Evolutionary conservation across 345 rosid species (phyloP).

Genomic region (Bretschneidera sinensis): DNA sequence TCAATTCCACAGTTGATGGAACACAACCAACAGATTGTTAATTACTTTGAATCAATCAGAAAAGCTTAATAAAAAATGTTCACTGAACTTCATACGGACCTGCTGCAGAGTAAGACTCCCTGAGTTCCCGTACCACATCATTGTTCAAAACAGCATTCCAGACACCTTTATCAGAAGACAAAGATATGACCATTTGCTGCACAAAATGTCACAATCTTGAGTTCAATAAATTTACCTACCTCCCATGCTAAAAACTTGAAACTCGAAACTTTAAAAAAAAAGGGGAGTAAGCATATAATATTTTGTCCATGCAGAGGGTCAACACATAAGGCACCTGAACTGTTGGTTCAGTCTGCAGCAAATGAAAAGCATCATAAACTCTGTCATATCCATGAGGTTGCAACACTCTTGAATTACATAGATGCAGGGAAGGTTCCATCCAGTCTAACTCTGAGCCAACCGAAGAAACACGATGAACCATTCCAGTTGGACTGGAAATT

Average conservation of each 20-base stretch:
- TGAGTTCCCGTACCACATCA: slow-evolving; percentile 67
- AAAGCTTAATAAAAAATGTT: no score
- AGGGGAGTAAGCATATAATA: background rate
- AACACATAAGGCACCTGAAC: slow-evolving; percentile 55
- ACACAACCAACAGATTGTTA: no score
- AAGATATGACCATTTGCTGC: slow-evolving; percentile 80
- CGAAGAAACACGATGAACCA: slow-evolving; percentile 37
- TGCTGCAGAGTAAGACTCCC: slow-evolving; percentile 44
- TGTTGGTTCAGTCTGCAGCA: slow-evolving; percentile 74
- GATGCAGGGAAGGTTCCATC: slow-evolving; percentile 62
- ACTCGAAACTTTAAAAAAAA: background rate
- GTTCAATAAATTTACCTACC: background rate
- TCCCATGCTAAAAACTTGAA: background rate
- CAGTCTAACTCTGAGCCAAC: slow-evolving; percentile 56
- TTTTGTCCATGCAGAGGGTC: background rate
- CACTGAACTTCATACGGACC: slow-evolving; percentile 24
- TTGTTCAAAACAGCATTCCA: slow-evolving; percentile 89
- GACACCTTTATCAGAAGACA: slow-evolving; percentile 76
- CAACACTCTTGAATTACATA: slow-evolving; percentile 34
- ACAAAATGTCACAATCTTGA: background rate
- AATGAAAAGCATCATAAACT: slow-evolving; percentile 69
- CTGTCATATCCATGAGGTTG: slow-evolving; percentile 46
- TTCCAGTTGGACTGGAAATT: slow-evolving; percentile 25
- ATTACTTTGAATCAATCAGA: no score
- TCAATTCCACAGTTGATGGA: no score